phyloP scores from a whole-genome alignment of 2,329 filamentous ascomycete genomes.

The Colletotrichum sp. region DNA sequence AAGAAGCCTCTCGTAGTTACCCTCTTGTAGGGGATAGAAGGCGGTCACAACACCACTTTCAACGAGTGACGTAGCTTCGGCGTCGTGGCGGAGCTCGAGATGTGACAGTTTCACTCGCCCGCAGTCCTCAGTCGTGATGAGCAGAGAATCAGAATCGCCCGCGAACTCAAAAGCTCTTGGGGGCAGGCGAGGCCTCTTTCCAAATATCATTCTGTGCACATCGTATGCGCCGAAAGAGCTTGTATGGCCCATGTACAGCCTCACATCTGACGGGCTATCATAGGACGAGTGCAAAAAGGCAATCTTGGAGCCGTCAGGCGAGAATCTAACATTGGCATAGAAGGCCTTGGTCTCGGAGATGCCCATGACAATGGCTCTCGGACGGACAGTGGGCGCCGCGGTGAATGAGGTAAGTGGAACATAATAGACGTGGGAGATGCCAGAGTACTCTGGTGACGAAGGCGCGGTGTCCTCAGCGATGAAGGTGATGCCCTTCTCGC shows the following conservation, averaged over 20 bases:
- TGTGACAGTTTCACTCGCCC: slow-evolving; percentile 37
- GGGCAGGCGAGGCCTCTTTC: slow-evolving; percentile 29
- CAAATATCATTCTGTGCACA: slow-evolving; percentile 30
- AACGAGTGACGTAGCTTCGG: slow-evolving; percentile 28
- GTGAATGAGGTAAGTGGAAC: slow-evolving; percentile 36
- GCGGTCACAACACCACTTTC: slow-evolving; percentile 29
- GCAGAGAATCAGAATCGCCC: slow-evolving; percentile 33
- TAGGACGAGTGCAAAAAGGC: slow-evolving; percentile 35
- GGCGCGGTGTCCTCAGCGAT: slow-evolving; percentile 25
- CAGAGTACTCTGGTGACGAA: background rate
- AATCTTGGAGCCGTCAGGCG: slow-evolving; percentile 39
- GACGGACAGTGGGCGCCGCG: slow-evolving; percentile 20
- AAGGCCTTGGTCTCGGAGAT: slow-evolving; percentile 11
- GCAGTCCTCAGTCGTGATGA: slow-evolving; percentile 35
- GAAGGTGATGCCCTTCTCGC: slow-evolving; percentile 38
- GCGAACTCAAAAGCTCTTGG: slow-evolving; percentile 39
- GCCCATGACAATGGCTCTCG: slow-evolving; percentile 27
- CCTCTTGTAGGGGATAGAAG: slow-evolving; percentile 30
- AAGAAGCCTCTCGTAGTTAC: slow-evolving; percentile 33
- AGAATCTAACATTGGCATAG: slow-evolving; percentile 35
- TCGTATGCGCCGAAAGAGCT: slow-evolving; percentile 30
- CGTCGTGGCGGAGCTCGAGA: slow-evolving; percentile 34
- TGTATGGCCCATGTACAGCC: slow-evolving; percentile 35
- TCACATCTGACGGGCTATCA: slow-evolving; percentile 26
- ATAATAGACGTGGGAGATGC: slow-evolving; percentile 31